phyloP scores from a whole-genome alignment of 805 yeast species.

The Saccharomycopsis malanga region DNA sequence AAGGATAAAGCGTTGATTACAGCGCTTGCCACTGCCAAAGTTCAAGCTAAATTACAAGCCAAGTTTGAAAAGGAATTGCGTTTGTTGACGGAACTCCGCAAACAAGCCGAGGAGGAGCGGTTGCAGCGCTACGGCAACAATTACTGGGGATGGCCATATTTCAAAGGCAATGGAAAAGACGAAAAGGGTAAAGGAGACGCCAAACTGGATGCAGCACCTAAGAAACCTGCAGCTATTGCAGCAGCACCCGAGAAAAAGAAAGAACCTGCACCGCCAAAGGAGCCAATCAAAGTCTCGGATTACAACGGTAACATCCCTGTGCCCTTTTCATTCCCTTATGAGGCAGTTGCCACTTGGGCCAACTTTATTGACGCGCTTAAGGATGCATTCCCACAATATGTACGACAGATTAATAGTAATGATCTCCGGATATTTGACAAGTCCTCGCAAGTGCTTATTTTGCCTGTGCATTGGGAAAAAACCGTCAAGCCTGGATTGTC shows the following conservation, averaged over 20 bases:
- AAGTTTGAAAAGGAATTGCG: conserved; percentile 19
- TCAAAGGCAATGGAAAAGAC: neutral
- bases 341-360: conserved; percentile 16
- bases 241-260: conserved; percentile 1
- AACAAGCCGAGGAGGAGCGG: conserved; percentile 19
- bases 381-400: conserved; percentile 19
- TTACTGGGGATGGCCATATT: conserved; percentile 22
- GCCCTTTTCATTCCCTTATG: conserved; percentile 19
- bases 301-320: conserved; percentile 1
- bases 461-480: conserved; percentile 20
- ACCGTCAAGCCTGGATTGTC: conserved; percentile 15
- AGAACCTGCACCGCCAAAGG: conserved; percentile 7
- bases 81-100: conserved; percentile 10
- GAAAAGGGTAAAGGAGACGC: neutral
- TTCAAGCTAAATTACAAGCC: conserved; percentile 17
- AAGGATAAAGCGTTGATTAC: conserved; percentile 14
- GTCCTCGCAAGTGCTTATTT: conserved; percentile 5
- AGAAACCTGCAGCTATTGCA: neutral
- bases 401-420: conserved; percentile 3
- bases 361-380: conserved; percentile 8
- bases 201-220: neutral
- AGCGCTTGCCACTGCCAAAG: conserved; percentile 21
- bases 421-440: conserved; percentile 14
- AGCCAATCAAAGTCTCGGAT: conserved; percentile 17
- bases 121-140: conserved; percentile 21